These are phyloP conservation scores for Diophrys appendiculata DNA, from an alignment of 73 alveolate genomes.

Conservation along the genomic window DNA sequence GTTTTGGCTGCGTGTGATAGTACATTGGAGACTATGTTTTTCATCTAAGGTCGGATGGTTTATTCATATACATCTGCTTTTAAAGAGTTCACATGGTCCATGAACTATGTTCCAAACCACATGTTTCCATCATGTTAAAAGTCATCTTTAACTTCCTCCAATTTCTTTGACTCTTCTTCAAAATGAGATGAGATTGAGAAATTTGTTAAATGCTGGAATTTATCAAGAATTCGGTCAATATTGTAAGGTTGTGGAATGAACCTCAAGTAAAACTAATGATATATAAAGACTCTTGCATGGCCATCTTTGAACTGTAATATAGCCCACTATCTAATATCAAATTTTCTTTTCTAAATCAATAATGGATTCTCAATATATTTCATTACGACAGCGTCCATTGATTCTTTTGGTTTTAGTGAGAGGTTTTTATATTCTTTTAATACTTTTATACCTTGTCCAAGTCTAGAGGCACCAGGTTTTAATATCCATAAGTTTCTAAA, in stretches of 20 bases:
- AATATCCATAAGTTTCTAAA: too few species aligned
- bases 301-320: not conserved
- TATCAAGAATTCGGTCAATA: too few species aligned
- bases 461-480: too few species aligned
- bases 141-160: not conserved
- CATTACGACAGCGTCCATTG: too few species aligned
- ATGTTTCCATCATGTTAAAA: not conserved
- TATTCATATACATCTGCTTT: not conserved
- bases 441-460: too few species aligned
- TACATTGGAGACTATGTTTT: not conserved
- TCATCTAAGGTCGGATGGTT: not conserved
- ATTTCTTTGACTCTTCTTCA: not conserved
- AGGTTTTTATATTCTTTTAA: too few species aligned
- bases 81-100: not conserved
- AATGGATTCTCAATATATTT: not conserved
- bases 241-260: not conserved
- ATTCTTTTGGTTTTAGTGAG: too few species aligned
- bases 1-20: not conserved
- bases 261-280: not conserved
- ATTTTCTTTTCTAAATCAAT: not conserved
- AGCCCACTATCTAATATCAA: not conserved
- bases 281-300: not conserved
- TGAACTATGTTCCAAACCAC: not conserved
- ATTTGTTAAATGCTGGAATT: too few species aligned
- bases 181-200: too few species aligned